Conservation (phyloP, 1,284 basidiomycete species). For the Pyrrhoderma lamaoense region DNA sequence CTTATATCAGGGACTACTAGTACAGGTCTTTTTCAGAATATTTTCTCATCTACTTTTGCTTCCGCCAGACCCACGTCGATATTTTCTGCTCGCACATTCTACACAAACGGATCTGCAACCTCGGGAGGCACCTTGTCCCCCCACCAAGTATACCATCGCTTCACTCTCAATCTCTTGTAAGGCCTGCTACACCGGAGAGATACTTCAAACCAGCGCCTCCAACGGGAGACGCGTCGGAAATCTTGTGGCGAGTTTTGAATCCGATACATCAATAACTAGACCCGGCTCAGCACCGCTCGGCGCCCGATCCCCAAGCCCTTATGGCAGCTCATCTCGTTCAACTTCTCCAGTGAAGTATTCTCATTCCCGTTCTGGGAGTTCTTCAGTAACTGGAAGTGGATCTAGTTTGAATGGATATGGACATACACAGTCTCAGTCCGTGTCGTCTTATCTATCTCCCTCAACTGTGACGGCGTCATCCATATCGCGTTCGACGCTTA, state of each 20-base stretch:
- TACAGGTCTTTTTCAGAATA: slow-evolving; percentile 10
- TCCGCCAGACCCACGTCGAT: slow-evolving; percentile 8
- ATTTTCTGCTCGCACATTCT: slow-evolving; percentile 14
- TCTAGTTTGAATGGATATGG: background rate
- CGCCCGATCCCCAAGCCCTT: slow-evolving; percentile 44
- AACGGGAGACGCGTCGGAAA: slow-evolving; percentile 53
- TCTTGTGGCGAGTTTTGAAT: slow-evolving; percentile 69
- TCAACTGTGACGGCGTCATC: background rate
- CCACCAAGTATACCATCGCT: slow-evolving; percentile 6
- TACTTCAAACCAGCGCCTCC: slow-evolving; percentile 35
- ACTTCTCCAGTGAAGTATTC: slow-evolving; percentile 16
- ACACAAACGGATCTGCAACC: slow-evolving; percentile 8
- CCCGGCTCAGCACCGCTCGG: slow-evolving; percentile 25
- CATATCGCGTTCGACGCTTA: background rate
- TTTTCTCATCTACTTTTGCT: slow-evolving; percentile 12
- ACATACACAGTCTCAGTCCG: slow-evolving; percentile 8
- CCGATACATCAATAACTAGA: slow-evolving; percentile 31
- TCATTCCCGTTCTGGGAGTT: slow-evolving; percentile 3
- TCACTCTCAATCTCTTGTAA: background rate
- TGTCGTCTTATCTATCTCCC: background rate
- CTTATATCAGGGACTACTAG: slow-evolving; percentile 3
- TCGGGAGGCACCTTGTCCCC: slow-evolving; percentile 9
- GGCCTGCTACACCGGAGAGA: slow-evolving; percentile 17
- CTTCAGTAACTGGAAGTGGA: too few species aligned
- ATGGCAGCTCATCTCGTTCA: slow-evolving; percentile 2